These are phyloP conservation scores for Kandelia obovata DNA, from an alignment of 345 rosid genomes.

Conservation along the genomic window DNA sequence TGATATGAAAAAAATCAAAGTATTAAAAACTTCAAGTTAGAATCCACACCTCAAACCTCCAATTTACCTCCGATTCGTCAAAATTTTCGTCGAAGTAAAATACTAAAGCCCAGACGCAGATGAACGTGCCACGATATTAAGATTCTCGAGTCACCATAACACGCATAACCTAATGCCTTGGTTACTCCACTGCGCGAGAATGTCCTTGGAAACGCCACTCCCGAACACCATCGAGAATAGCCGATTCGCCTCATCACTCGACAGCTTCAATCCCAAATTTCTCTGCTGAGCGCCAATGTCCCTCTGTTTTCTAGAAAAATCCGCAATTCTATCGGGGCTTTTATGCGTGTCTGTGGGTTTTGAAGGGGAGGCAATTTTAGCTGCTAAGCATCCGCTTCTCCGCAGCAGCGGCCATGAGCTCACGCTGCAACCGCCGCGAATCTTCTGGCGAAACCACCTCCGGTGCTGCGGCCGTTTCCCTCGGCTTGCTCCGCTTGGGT, in stretches of 20 bases:
- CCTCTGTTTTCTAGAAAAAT: constrained; percentile 24
- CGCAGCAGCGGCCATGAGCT: constrained; percentile 96
- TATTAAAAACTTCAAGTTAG: background rate
- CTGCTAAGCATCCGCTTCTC: constrained; percentile 68
- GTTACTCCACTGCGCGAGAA: constrained; percentile 92
- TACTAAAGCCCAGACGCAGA: background rate
- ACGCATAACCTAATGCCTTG: constrained; percentile 83
- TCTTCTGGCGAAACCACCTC: constrained; percentile 53
- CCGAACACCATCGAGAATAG: constrained; percentile 81
- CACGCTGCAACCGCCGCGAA: constrained; percentile 64
- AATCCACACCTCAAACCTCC: too few relatives aligned
- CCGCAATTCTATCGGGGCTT: constrained; percentile 15
- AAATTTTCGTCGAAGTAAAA: background rate
- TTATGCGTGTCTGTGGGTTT: constrained; percentile 5
- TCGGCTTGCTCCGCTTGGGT: constrained; percentile 89
- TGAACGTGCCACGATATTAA: background rate
- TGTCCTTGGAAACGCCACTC: constrained; percentile 53
- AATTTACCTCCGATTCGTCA: background rate
- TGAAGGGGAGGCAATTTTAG: constrained; percentile 31
- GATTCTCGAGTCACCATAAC: background rate
- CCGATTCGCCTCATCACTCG: constrained; percentile 52
- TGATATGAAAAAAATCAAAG: background rate
- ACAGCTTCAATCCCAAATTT: constrained; percentile 32
- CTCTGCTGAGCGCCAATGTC: constrained; percentile 24
- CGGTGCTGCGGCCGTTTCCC: constrained; percentile 43